These are phyloP conservation scores for Vicia sativa DNA, from an alignment of 306 rosid species.

Conservation along the genomic window DNA sequence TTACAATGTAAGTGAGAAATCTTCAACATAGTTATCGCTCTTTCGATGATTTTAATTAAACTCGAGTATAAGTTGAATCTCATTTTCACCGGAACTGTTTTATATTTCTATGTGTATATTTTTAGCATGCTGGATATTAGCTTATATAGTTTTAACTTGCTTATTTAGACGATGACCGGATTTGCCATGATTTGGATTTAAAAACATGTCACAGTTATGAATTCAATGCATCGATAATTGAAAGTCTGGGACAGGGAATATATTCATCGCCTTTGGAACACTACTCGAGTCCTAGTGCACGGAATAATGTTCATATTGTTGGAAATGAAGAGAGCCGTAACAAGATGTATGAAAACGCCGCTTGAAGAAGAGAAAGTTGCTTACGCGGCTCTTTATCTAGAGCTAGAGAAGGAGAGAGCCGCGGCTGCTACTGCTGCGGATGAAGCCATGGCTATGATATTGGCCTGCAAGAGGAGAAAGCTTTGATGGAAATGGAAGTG, in stretches of 20 bases:
- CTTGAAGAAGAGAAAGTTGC: slow-evolving; percentile 71
- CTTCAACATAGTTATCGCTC: neutral
- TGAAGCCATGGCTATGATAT: slow-evolving; percentile 96
- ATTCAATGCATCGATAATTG: slow-evolving; percentile 51
- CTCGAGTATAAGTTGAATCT: too few species aligned
- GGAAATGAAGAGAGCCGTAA: slow-evolving; percentile 49
- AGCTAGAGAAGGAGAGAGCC: slow-evolving; percentile 96
- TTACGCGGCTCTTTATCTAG: slow-evolving; percentile 65
- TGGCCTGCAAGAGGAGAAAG: slow-evolving; percentile 78
- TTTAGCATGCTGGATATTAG: slow-evolving; percentile 27
- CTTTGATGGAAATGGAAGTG: slow-evolving; percentile 70
- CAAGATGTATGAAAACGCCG: slow-evolving; percentile 59
- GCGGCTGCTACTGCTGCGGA: slow-evolving; percentile 93
- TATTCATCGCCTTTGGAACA: slow-evolving; percentile 43
- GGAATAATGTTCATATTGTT: slow-evolving; percentile 38
- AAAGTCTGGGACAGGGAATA: slow-evolving; percentile 43
- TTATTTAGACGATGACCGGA: slow-evolving; percentile 48
- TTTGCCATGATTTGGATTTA: slow-evolving; percentile 43
- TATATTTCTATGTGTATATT: neutral
- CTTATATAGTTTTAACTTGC: slow-evolving; percentile 15
- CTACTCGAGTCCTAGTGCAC: slow-evolving; percentile 7
- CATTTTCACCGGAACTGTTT: too few species aligned
- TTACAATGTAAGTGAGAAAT: slow-evolving; percentile 41
- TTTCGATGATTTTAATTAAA: slow-evolving; percentile 6
- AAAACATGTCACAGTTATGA: slow-evolving; percentile 49